phyloP scores from a whole-genome alignment of 495 filamentous ascomycete species.

The Podospora appendiculata region DNA sequence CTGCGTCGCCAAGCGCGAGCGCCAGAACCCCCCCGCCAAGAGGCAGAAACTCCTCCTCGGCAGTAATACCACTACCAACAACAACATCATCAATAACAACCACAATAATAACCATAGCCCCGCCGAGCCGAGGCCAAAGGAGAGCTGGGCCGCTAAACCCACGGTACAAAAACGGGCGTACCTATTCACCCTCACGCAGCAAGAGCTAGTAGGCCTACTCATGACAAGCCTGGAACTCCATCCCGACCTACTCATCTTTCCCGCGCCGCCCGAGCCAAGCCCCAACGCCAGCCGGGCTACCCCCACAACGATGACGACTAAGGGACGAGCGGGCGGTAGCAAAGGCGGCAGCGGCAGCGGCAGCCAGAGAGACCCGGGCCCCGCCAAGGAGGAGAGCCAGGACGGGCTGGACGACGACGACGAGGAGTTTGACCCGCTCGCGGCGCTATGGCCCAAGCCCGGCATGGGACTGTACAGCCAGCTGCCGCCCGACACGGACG shows the following conservation, averaged over 20 bases:
- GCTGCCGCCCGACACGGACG: conserved; percentile 36
- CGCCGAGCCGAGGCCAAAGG: conserved; percentile 10
- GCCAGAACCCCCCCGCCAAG: conserved; percentile 21
- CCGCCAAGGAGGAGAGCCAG: conserved; percentile 3
- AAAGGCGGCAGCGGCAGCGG: not conserved
- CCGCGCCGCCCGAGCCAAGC: conserved; percentile 11
- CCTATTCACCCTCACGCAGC: conserved; percentile 26
- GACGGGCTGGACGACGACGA: conserved; percentile 8
- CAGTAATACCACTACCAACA: not conserved
- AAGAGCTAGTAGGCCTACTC: conserved; percentile 24
- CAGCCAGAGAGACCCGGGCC: no score
- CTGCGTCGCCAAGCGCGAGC: conserved; percentile 48
- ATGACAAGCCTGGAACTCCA: conserved; percentile 24
- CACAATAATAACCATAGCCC: not conserved
- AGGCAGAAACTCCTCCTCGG: conserved; percentile 14
- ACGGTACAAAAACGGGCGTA: conserved; percentile 30
- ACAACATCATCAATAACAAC: no score
- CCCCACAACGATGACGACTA: not conserved
- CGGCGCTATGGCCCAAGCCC: conserved; percentile 57
- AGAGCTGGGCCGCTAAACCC: conserved; percentile 39
- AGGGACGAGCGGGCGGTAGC: not conserved
- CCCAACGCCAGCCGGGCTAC: not conserved
- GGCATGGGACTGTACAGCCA: conserved; percentile 48
- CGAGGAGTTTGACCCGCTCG: conserved; percentile 34
- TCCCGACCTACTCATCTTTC: conserved; percentile 38